Conservation (phyloP, 2,329 filamentous ascomycete genomes). For the Pestalotiopsis sp. region DNA sequence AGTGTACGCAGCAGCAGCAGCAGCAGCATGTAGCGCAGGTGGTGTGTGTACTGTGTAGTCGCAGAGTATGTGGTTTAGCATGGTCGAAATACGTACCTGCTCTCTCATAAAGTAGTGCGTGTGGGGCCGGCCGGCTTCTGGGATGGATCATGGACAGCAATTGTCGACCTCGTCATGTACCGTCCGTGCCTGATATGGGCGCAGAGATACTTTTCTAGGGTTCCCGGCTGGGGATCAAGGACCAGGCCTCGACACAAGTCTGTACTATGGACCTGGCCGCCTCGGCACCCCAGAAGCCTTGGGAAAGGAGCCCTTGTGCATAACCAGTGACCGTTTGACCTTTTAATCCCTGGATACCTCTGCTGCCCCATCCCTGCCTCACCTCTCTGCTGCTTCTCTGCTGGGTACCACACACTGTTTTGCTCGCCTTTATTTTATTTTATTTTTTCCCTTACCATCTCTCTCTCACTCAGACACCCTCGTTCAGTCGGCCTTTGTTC, state of each 20-base stretch:
- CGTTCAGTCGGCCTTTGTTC: constrained; percentile 23
- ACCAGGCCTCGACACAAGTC: constrained; percentile 1
- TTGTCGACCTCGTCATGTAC: background rate
- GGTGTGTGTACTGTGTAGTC: background rate
- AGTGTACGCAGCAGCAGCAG: background rate
- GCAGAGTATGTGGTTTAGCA: background rate
- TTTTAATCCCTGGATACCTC: constrained; percentile 32
- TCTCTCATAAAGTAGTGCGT: background rate
- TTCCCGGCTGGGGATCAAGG: background rate
- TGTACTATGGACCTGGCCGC: background rate
- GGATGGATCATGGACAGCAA: background rate
- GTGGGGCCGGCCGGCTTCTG: background rate
- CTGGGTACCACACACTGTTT: background rate
- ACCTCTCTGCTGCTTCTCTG: constrained; percentile 25
- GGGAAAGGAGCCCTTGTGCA: constrained; percentile 15
- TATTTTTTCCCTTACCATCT: background rate
- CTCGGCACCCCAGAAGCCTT: background rate
- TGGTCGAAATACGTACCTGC: background rate
- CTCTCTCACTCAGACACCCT: constrained; percentile 31
- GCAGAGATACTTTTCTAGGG: background rate
- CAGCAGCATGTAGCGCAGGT: background rate
- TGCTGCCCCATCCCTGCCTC: constrained; percentile 18
- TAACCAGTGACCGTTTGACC: constrained; percentile 36
- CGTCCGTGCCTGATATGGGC: background rate
- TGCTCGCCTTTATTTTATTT: no score